Evolutionary conservation across 108 stramenopile species (phyloP).

Genomic region (Conticribra guillardii): DNA sequence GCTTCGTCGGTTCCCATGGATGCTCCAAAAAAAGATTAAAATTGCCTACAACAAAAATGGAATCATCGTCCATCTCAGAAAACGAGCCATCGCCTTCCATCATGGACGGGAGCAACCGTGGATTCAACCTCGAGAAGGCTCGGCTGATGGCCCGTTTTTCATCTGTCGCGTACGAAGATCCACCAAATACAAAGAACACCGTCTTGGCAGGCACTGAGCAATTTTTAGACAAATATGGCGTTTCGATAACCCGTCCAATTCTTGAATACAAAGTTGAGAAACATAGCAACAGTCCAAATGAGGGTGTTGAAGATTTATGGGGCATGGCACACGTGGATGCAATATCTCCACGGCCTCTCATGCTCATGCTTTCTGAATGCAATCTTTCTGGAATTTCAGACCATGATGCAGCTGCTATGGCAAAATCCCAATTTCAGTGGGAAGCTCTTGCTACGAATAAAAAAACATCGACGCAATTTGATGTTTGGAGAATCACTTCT

Average conservation of each 20-base stretch:
- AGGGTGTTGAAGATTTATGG: not conserved
- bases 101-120: too few relatives aligned
- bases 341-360: constrained; percentile 7
- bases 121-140: constrained; percentile 17
- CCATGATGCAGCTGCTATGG: not conserved
- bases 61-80: too few relatives aligned
- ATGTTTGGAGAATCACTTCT: constrained; percentile 21
- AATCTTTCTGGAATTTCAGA: not conserved
- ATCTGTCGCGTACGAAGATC: constrained; percentile 22
- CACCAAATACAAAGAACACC: too few relatives aligned
- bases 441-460: constrained; percentile 12
- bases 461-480: constrained; percentile 13
- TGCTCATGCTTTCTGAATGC: constrained; percentile 16
- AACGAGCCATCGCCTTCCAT: too few relatives aligned
- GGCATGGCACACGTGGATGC: constrained; percentile 20
- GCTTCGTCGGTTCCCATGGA: too few relatives aligned
- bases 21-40: too few relatives aligned
- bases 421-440: constrained; percentile 13
- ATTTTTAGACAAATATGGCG: constrained; percentile 11
- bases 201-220: not conserved
- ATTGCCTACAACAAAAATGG: too few relatives aligned
- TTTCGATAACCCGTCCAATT: constrained; percentile 1
- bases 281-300: not conserved
- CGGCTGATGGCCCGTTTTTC: constrained; percentile 29
- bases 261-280: not conserved